phyloP scores from a whole-genome alignment of 768 basidiomycete genomes.

The Inosperma sp. region DNA sequence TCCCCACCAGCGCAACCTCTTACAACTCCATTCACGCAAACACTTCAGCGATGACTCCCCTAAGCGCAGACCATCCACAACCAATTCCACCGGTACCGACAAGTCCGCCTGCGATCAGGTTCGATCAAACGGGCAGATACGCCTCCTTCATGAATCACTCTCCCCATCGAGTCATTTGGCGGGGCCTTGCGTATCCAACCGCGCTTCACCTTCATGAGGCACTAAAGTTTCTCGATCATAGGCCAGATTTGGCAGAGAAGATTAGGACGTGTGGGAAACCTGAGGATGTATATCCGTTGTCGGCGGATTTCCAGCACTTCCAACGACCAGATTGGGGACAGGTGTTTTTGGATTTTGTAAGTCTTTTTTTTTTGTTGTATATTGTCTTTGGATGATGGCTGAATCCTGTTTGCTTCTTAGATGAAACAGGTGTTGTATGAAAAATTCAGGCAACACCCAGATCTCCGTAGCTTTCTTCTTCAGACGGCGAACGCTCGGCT shows the following conservation, averaged over 20 bases:
- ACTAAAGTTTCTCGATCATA: slow-evolving; percentile 54
- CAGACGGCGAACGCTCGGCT: slow-evolving; percentile 47
- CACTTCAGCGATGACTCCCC: not conserved
- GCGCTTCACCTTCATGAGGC: slow-evolving; percentile 77
- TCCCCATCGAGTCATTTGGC: slow-evolving; percentile 54
- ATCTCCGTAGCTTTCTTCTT: slow-evolving; percentile 51
- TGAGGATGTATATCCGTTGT: slow-evolving; percentile 35
- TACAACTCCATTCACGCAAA: slow-evolving; percentile 2
- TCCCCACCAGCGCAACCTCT: not conserved
- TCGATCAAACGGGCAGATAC: slow-evolving; percentile 37
- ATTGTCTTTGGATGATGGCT: not conserved
- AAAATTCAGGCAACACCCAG: slow-evolving; percentile 70
- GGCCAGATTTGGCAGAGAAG: slow-evolving; percentile 49
- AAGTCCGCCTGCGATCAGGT: slow-evolving; percentile 32
- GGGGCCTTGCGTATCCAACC: slow-evolving; percentile 55
- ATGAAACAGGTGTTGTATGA: slow-evolving; percentile 63
- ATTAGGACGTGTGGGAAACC: slow-evolving; percentile 43
- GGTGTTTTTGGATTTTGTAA: slow-evolving; percentile 46
- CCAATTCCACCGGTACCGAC: slow-evolving; percentile 21
- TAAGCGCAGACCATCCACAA: slow-evolving; percentile 9
- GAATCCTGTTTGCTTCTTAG: slow-evolving; percentile 40
- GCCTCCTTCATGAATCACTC: slow-evolving; percentile 64
- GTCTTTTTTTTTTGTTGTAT: slow-evolving; percentile 20
- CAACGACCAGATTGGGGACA: slow-evolving; percentile 55
- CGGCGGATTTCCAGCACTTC: slow-evolving; percentile 28